A percentile compares a stretch with the other conserved stretches of the same genome.
Evolutionary conservation across 2,329 filamentous ascomycete species (phyloP).

Genomic region (Ceratocystis harringtonii): DNA sequence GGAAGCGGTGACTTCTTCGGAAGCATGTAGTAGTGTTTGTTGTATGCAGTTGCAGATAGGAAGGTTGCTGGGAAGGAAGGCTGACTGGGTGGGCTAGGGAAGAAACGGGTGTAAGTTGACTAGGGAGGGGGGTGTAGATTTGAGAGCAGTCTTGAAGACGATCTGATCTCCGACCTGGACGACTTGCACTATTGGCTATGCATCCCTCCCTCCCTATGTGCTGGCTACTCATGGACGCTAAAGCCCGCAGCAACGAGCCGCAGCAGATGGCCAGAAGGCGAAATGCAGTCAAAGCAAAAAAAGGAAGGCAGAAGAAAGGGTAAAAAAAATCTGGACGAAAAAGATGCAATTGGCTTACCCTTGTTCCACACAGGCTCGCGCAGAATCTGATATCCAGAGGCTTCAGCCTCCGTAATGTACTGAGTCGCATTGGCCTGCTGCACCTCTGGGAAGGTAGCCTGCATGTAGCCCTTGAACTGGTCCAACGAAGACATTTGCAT

Average conservation of each 20-base stretch:
- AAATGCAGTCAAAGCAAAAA: constrained; percentile 11
- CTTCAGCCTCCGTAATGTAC: constrained; percentile 36
- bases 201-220: too few species aligned
- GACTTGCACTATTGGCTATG: too few species aligned
- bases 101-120: constrained; percentile 13
- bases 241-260: not conserved
- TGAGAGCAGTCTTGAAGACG: not conserved
- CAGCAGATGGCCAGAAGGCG: not conserved
- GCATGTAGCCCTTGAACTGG: constrained; percentile 44
- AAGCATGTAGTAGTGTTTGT: not conserved
- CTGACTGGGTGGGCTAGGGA: constrained; percentile 15
- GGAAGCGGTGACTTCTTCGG: not conserved
- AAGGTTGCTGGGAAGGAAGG: constrained; percentile 11
- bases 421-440: constrained; percentile 39
- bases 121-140: constrained; percentile 9
- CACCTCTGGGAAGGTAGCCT: constrained; percentile 41
- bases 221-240: too few species aligned
- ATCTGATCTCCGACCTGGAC: too few species aligned
- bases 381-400: constrained; percentile 46
- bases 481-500: constrained; percentile 48
- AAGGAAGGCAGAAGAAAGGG: constrained; percentile 2
- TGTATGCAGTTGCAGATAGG: not conserved
- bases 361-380: constrained; percentile 51
- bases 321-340: not conserved
- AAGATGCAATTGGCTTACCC: constrained; percentile 31